Conservation (phyloP, 1,284 basidiomycete genomes). For the Malassezia obtusa region DNA sequence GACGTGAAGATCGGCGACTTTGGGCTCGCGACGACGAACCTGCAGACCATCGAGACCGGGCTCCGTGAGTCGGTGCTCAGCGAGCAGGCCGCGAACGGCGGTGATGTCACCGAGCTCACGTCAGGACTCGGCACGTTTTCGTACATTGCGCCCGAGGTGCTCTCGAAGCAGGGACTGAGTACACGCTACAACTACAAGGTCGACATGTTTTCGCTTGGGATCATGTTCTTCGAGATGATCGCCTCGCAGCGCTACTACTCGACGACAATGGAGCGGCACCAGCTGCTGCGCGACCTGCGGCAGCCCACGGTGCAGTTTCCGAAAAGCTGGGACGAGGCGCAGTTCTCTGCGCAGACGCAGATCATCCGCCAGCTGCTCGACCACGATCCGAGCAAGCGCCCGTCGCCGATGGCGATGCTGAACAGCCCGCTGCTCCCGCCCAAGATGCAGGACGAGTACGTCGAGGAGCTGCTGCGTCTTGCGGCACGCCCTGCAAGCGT, state of each 20-base stretch:
- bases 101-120: slow-evolving; percentile 59
- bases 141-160: slow-evolving; percentile 72
- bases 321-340: slow-evolving; percentile 56
- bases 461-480: slow-evolving; percentile 65
- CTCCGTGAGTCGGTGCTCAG: slow-evolving; percentile 55
- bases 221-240: slow-evolving; percentile 98
- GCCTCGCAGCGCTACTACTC: slow-evolving; percentile 58
- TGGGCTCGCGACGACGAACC: slow-evolving; percentile 58
- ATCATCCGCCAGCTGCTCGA: slow-evolving; percentile 73
- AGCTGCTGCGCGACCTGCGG: slow-evolving; percentile 68
- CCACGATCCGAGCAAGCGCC: slow-evolving; percentile 72
- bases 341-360: slow-evolving; percentile 53
- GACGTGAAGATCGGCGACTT: slow-evolving; percentile 94
- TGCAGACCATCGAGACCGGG: slow-evolving; percentile 32
- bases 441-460: slow-evolving; percentile 70
- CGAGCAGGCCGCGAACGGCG: slow-evolving; percentile 51
- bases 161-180: slow-evolving; percentile 51
- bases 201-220: slow-evolving; percentile 84
- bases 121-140: slow-evolving; percentile 72
- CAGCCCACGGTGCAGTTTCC: slow-evolving; percentile 68
- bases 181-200: slow-evolving; percentile 67
- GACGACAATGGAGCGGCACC: slow-evolving; percentile 77
- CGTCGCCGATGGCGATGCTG: slow-evolving; percentile 72
- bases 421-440: slow-evolving; percentile 67
- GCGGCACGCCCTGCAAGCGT: slow-evolving; percentile 56